phyloP scores from a whole-genome alignment of 2,329 filamentous ascomycete genomes.

The Grosmannia clavigera region DNA sequence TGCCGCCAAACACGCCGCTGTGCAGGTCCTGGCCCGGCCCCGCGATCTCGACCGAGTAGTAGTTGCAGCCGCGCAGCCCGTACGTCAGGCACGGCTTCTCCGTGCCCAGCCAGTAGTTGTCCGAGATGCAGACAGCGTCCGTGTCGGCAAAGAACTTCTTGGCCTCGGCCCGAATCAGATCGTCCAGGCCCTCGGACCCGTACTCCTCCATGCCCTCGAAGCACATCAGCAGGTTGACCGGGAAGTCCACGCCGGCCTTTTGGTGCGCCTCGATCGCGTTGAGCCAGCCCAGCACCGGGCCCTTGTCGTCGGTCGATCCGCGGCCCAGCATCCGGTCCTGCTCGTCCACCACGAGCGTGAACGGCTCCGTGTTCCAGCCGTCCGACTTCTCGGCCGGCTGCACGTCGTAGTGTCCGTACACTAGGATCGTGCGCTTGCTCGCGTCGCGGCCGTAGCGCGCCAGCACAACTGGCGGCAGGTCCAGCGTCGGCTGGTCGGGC shows the following conservation, averaged over 20 bases:
- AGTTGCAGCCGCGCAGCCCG: conserved; percentile 92
- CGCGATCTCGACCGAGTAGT: conserved; percentile 85
- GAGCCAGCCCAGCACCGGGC: conserved; percentile 90
- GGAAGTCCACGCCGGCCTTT: conserved; percentile 86
- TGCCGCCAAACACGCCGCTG: conserved; percentile 93
- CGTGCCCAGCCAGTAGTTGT: conserved; percentile 99
- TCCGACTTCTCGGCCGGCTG: conserved; percentile 89
- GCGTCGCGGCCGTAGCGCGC: conserved; percentile 86
- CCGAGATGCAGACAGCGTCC: conserved; percentile 94
- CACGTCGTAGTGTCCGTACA: conserved; percentile 98
- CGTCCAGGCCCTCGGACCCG: conserved; percentile 89
- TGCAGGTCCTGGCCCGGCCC: conserved; percentile 90
- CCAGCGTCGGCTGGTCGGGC: conserved; percentile 77
- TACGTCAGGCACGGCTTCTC: conserved; percentile 98
- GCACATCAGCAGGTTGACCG: conserved; percentile 97
- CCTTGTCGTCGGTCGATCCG: conserved; percentile 95
- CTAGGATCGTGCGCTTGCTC: conserved; percentile 86
- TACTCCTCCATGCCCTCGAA: conserved; percentile 99
- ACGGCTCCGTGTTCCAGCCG: conserved; percentile 92
- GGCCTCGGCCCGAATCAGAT: conserved; percentile 82
- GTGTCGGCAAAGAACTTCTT: conserved; percentile 92
- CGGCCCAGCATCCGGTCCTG: conserved; percentile 94
- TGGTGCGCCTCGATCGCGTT: conserved; percentile 98
- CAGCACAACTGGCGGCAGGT: conserved; percentile 85
- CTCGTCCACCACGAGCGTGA: conserved; percentile 74